Percentiles rank a stretch among this genome's conserved stretches.
Conservation (phyloP, 345 rosid genomes). For the Citrus hindsii region DNA sequence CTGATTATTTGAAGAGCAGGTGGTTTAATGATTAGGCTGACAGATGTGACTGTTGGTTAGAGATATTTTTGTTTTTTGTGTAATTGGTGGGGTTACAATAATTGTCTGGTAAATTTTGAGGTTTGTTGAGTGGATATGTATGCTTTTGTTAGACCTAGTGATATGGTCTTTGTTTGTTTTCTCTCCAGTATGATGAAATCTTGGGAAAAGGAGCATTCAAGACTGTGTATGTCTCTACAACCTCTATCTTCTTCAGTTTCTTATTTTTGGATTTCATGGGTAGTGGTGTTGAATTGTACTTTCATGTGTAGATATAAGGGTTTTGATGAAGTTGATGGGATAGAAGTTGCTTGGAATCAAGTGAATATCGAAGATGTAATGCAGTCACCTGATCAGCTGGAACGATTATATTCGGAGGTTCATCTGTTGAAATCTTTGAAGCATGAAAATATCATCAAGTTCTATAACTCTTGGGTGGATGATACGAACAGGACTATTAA, state of each 20-base stretch:
- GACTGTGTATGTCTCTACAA: constrained; percentile 78
- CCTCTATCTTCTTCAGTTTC: constrained; percentile 17
- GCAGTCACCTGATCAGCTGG: constrained; percentile 74
- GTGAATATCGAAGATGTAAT: constrained; percentile 69
- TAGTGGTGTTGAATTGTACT: neutral
- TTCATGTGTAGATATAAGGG: constrained; percentile 60
- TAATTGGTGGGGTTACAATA: neutral
- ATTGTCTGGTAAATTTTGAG: neutral
- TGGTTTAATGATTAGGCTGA: neutral
- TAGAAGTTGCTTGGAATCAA: constrained; percentile 95
- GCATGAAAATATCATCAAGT: constrained; percentile 78
- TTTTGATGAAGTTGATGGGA: constrained; percentile 82
- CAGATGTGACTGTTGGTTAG: neutral
- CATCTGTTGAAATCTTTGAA: constrained; percentile 71
- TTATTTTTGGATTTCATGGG: neutral
- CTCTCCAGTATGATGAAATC: constrained; percentile 71
- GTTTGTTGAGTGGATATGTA: neutral
- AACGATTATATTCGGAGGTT: constrained; percentile 80
- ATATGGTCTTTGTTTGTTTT: constrained; percentile 11
- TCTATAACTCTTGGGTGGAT: constrained; percentile 85
- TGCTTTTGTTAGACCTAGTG: constrained; percentile 6
- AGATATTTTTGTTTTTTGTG: neutral
- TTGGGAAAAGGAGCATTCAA: constrained; percentile 96
- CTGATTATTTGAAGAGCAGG: too few relatives aligned
- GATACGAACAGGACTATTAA: constrained; percentile 77